Evolutionary conservation across 306 rosid genomes (phyloP).

Genomic region (Glycyrrhiza uralensis): DNA sequence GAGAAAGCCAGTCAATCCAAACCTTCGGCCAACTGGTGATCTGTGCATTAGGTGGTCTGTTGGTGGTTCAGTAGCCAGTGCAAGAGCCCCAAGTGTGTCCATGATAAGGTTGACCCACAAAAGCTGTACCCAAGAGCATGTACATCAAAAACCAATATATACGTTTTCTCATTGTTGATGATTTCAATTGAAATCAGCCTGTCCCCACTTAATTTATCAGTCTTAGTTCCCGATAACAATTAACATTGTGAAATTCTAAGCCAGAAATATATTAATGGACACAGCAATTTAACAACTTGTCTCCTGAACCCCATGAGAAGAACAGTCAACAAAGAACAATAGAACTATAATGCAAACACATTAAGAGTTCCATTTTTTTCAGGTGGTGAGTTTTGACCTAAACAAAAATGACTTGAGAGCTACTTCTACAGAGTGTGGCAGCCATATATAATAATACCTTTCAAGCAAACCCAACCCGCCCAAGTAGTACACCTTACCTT

Average conservation of each 20-base stretch:
- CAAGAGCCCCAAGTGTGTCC: conserved; percentile 99
- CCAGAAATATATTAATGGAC: conserved; percentile 1
- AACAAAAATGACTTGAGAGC: not conserved
- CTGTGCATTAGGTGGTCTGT: conserved; percentile 86
- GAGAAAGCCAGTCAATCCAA: conserved; percentile 23
- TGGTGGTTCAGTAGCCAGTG: conserved; percentile 98
- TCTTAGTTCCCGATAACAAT: not conserved
- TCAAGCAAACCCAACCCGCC: conserved; percentile 10
- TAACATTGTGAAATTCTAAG: not conserved
- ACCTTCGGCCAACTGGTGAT: conserved; percentile 96
- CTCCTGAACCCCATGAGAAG: not conserved
- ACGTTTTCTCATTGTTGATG: not conserved
- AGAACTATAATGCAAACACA: not conserved
- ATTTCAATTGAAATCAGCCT: conserved; percentile 11
- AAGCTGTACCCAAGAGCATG: conserved; percentile 56
- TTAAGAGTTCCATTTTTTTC: not conserved
- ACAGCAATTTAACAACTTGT: not conserved
- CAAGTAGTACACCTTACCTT: conserved; percentile 1
- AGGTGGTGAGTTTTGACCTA: not conserved
- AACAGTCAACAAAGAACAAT: not conserved
- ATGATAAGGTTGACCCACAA: conserved; percentile 97
- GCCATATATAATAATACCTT: not conserved
- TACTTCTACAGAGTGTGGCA: not conserved
- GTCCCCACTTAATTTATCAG: not conserved
- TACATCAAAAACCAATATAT: conserved; percentile 10